Conservation (phyloP, 2,329 filamentous ascomycete genomes). For the Escovopsis sp. region DNA sequence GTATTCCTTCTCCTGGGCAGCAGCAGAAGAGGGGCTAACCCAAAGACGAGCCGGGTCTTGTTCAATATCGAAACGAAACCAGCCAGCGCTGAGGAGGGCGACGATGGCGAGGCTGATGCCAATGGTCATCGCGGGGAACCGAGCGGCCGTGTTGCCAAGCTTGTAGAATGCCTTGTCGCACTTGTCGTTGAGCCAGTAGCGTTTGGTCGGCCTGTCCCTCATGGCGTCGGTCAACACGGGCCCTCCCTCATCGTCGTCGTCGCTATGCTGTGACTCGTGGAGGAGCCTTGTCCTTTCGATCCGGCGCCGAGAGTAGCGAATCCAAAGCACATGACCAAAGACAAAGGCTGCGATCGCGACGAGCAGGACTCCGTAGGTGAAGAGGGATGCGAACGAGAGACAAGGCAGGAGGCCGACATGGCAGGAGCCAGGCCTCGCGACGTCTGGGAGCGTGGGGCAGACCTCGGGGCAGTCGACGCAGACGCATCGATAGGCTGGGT, state of each 20-base stretch:
- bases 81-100: constrained; percentile 66
- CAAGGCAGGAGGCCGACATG: constrained; percentile 81
- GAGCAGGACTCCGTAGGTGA: constrained; percentile 67
- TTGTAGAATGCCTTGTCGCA: constrained; percentile 68
- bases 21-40: constrained; percentile 88
- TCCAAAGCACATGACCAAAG: constrained; percentile 61
- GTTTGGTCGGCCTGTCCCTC: constrained; percentile 61
- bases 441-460: constrained; percentile 65
- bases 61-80: constrained; percentile 80
- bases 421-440: constrained; percentile 57
- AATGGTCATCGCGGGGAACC: constrained; percentile 77
- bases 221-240: constrained; percentile 56
- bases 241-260: constrained; percentile 89
- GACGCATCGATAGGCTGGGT: constrained; percentile 74
- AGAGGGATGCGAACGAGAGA: constrained; percentile 79
- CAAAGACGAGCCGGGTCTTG: constrained; percentile 80
- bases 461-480: constrained; percentile 84
- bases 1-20: constrained; percentile 83
- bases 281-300: constrained; percentile 74
- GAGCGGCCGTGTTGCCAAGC: constrained; percentile 65
- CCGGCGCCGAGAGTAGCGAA: constrained; percentile 55
- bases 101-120: constrained; percentile 59
- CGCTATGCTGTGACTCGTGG: constrained; percentile 68
- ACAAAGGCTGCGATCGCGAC: constrained; percentile 49
- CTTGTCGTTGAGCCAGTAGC: constrained; percentile 71